Evolutionary conservation across 805 yeast genomes (phyloP).

Genomic region (Cyberlindnera americana): DNA sequence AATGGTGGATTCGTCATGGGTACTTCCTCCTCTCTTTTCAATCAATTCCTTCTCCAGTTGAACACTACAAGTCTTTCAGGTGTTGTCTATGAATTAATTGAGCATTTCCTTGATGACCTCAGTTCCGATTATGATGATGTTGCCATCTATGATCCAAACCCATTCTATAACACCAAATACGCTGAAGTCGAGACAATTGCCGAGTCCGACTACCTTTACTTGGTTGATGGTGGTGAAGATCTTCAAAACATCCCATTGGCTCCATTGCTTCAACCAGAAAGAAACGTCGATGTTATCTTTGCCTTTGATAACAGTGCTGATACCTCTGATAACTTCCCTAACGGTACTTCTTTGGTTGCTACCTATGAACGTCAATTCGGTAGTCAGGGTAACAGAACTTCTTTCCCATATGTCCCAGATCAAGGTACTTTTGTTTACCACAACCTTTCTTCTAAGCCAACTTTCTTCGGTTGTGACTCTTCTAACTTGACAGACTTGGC

Average conservation of each 20-base stretch:
- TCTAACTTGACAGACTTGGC: conserved; percentile 52
- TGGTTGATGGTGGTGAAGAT: conserved; percentile 76
- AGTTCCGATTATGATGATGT: conserved; percentile 56
- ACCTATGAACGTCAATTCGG: conserved; percentile 60
- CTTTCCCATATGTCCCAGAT: conserved; percentile 85
- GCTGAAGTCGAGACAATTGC: conserved; percentile 37
- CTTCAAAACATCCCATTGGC: conserved; percentile 57
- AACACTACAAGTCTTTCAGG: conserved; percentile 51
- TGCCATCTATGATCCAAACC: conserved; percentile 72
- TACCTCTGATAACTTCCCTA: conserved; percentile 58
- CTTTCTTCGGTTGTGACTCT: conserved; percentile 82
- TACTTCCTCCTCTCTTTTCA: conserved; percentile 79
- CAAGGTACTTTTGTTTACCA: conserved; percentile 51
- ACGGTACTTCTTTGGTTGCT: conserved; percentile 55
- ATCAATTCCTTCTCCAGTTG: conserved; percentile 62
- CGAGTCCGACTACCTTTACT: conserved; percentile 40
- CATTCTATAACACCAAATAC: conserved; percentile 47
- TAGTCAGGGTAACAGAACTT: conserved; percentile 47
- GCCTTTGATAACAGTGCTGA: conserved; percentile 70
- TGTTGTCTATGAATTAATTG: conserved; percentile 41
- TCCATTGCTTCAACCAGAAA: conserved; percentile 56
- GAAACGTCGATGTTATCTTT: conserved; percentile 60
- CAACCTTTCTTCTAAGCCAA: conserved; percentile 67
- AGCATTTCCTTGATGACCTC: conserved; percentile 43
- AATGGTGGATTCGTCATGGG: conserved; percentile 81